Conservation (phyloP, 495 filamentous ascomycete species). For the Copromyces sp. region DNA sequence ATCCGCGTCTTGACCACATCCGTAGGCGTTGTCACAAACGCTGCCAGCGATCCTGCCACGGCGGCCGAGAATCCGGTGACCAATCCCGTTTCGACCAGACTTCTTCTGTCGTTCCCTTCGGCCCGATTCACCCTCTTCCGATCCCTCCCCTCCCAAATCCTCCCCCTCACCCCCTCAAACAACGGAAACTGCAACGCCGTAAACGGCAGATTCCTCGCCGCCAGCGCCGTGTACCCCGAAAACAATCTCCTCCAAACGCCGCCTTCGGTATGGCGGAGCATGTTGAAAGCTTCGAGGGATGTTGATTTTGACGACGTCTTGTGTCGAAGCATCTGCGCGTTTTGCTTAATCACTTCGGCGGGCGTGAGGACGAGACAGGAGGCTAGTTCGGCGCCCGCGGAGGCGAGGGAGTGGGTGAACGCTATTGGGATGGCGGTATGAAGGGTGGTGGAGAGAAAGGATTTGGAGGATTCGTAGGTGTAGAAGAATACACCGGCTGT, state of each 20-base stretch:
- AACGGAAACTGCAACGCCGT: constrained; percentile 83
- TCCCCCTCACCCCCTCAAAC: constrained; percentile 56
- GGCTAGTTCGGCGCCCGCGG: constrained; percentile 63
- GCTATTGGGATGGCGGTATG: constrained; percentile 46
- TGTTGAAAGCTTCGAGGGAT: constrained; percentile 33
- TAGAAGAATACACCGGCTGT: constrained; percentile 83
- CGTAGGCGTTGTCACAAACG: constrained; percentile 66
- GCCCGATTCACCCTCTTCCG: background rate
- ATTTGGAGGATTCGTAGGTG: constrained; percentile 70
- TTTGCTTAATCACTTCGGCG: constrained; percentile 87
- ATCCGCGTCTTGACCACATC: constrained; percentile 80
- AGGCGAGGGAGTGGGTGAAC: constrained; percentile 58
- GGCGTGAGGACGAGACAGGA: constrained; percentile 81
- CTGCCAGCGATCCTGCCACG: constrained; percentile 56
- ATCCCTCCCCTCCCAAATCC: constrained; percentile 25
- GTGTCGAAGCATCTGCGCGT: constrained; percentile 60
- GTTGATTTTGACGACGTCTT: constrained; percentile 16
- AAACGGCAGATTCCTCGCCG: constrained; percentile 73
- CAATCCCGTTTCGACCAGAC: constrained; percentile 49
- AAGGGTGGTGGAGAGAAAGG: constrained; percentile 27
- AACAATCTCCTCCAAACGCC: constrained; percentile 41
- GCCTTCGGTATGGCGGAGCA: constrained; percentile 20
- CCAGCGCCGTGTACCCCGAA: constrained; percentile 70
- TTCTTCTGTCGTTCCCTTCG: background rate
- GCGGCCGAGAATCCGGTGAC: constrained; percentile 64